Base-by-base conservation (phyloP, 805 yeast species). In the Saturnispora quitensis region DNA sequence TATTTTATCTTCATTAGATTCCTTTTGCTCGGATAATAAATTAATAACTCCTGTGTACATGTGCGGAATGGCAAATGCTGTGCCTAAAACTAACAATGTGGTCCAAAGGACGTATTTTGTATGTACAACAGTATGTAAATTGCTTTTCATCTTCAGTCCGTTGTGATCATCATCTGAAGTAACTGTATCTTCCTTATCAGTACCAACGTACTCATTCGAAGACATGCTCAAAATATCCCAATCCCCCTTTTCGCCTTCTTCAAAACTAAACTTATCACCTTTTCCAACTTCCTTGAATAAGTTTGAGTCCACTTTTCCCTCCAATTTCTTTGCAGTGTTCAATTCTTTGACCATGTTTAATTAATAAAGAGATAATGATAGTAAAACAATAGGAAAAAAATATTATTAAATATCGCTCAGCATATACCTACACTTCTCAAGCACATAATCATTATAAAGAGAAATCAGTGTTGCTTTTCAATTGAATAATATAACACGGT, bases 161-260 rank as follows among this genome's bases (percentile, higher is more conserved):
- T 20, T 38, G 17, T 10, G 18, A 38, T 38, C 42, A 6, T 38
- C 42, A 18, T 38, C 22, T 10, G 25, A 38, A n/a, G 15, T 13
- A 20, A 38, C 42, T 18, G 8, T 38, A 38, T 38, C 42, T 17
- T 38, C 42, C 42, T 38, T 38, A 38, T 38, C 42, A 38, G 42
- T 38, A 20, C 24, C 24, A 18, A 38, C 42, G 17, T 18, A 38
- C 17, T 38, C 42, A 38, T 38, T 38, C 17, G 42, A 38, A 38
- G 42, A 38, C 42, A 38, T 38, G 42, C 42, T 38, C 42, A 38
- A 38, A 13, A 38, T 38, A 38, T 38, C 42, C 42, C 42, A 38
- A 38, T 38, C 42, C n/a, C 25, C 27, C 24, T 38, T 38, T 38
- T 38, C 42, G 13, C 22, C 22, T 18, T 18, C 42, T 17, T 38